phyloP scores from a whole-genome alignment of 257 asterid species.

The Anisodus tanguticus region DNA sequence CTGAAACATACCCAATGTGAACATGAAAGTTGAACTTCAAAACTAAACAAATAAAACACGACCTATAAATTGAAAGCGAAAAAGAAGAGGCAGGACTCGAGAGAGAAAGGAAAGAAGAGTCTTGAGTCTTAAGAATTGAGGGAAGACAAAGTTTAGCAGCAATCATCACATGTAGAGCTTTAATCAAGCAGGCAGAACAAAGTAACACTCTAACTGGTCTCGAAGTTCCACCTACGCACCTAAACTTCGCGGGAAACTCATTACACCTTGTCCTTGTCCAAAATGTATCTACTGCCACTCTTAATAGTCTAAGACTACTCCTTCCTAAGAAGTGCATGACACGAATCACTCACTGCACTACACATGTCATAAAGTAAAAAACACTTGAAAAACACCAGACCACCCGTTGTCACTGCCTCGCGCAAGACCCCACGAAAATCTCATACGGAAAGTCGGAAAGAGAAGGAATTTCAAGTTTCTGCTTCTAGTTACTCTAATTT shows the following conservation, averaged over 20 bases:
- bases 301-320: not conserved
- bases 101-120: not conserved
- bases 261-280: constrained; percentile 10
- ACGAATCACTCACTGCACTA: not conserved
- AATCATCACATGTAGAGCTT: not conserved
- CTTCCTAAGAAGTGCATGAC: constrained; percentile 12
- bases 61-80: not conserved
- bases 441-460: not conserved
- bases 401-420: not conserved
- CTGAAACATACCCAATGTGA: constrained; percentile 37
- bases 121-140: not conserved
- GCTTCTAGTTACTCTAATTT: not conserved
- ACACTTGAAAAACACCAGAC: not conserved
- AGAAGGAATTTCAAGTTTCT: not conserved
- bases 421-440: not conserved
- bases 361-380: not conserved
- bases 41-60: constrained; percentile 17
- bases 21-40: not conserved
- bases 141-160: not conserved
- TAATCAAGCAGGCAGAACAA: constrained; percentile 8
- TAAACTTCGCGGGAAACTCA: not conserved
- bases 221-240: not conserved
- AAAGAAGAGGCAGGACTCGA: not conserved
- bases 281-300: not conserved
- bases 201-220: not conserved